A percentile compares a stretch with the other conserved stretches of the same genome.
Conservation (phyloP, 768 basidiomycete genomes). For the Lentinula boryana region DNA sequence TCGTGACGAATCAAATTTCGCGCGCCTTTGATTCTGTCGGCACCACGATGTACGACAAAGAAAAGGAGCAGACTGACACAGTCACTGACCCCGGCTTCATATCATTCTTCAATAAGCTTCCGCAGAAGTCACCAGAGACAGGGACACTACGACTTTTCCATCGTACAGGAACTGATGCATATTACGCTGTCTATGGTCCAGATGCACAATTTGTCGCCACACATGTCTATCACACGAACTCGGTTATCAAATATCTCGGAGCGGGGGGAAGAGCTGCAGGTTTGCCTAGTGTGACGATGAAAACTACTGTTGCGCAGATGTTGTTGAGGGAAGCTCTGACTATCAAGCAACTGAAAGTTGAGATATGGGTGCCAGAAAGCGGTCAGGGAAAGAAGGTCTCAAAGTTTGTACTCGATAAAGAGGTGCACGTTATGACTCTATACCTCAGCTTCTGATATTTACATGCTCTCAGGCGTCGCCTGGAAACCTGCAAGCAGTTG, state of each 20-base stretch:
- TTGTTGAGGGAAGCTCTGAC: conserved; percentile 90
- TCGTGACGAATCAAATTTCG: neutral
- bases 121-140: conserved; percentile 61
- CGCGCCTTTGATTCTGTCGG: neutral
- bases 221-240: conserved; percentile 80
- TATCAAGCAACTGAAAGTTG: conserved; percentile 81
- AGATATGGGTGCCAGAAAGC: conserved; percentile 80
- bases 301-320: conserved; percentile 66
- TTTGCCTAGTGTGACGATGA: conserved; percentile 76
- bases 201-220: conserved; percentile 88
- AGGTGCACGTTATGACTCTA: conserved; percentile 36
- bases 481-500: conserved; percentile 68
- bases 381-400: conserved; percentile 69
- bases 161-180: conserved; percentile 53
- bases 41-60: conserved; percentile 44
- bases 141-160: conserved; percentile 89
- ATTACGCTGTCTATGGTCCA: conserved; percentile 82
- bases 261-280: conserved; percentile 48
- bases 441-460: neutral
- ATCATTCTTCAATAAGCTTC: conserved; percentile 57
- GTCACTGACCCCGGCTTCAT: conserved; percentile 76
- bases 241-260: conserved; percentile 91
- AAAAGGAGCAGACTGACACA: conserved; percentile 49
- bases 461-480: conserved; percentile 33
- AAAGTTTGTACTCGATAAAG: conserved; percentile 77